Evolutionary conservation across 2,329 filamentous ascomycete species (phyloP).

Genomic region (Amauroascus verrucosus): DNA sequence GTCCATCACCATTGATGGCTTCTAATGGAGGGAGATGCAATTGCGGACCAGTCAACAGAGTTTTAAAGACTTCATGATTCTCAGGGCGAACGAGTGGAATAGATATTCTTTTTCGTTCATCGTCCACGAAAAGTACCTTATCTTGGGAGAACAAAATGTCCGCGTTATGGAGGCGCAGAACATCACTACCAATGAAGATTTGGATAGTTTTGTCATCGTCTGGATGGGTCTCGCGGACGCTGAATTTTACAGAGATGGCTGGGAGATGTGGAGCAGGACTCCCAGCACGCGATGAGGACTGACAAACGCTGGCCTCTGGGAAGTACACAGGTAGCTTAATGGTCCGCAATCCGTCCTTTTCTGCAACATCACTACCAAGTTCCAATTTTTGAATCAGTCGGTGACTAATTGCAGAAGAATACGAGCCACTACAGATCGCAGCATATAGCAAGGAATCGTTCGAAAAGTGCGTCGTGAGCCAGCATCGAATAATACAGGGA

Average conservation of each 20-base stretch:
- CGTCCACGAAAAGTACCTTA: slow-evolving; percentile 74
- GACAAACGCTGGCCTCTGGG: slow-evolving; percentile 74
- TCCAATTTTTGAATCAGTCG: slow-evolving; percentile 65
- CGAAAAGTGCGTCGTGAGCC: slow-evolving; percentile 82
- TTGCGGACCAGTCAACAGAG: slow-evolving; percentile 52
- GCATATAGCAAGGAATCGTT: slow-evolving; percentile 84
- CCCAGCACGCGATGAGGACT: slow-evolving; percentile 57
- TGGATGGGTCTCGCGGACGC: slow-evolving; percentile 49
- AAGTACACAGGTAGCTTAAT: slow-evolving; percentile 78
- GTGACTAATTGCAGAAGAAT: slow-evolving; percentile 70
- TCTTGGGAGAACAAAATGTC: slow-evolving; percentile 90
- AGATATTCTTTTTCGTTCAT: slow-evolving; percentile 74
- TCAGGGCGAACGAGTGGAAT: slow-evolving; percentile 90
- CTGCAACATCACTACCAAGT: slow-evolving; percentile 55
- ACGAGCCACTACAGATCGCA: slow-evolving; percentile 83
- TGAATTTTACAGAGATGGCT: slow-evolving; percentile 67
- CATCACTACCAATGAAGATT: slow-evolving; percentile 82
- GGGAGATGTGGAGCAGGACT: slow-evolving; percentile 72
- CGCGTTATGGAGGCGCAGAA: slow-evolving; percentile 72
- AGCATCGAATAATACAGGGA: slow-evolving; percentile 89
- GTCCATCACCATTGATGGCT: slow-evolving; percentile 6
- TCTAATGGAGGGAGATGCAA: slow-evolving; percentile 9
- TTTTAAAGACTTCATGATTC: slow-evolving; percentile 69
- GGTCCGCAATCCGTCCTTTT: slow-evolving; percentile 54
- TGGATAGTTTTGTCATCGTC: slow-evolving; percentile 53